Conservation (phyloP, 805 yeast genomes). For the Cyberlindnera euphorbiiphila region DNA sequence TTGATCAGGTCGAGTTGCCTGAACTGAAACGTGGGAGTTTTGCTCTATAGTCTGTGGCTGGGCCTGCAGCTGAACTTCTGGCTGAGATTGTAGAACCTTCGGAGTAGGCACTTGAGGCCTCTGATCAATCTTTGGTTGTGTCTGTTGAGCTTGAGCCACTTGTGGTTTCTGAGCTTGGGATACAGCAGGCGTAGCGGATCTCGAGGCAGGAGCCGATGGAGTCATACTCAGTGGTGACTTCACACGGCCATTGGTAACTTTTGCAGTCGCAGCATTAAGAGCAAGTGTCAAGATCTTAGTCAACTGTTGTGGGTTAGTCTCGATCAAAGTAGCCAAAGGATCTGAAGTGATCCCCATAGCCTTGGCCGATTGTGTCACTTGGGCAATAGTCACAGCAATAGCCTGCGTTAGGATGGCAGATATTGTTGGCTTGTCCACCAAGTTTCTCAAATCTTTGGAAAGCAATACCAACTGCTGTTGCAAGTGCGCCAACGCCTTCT, state of each 20-base stretch:
- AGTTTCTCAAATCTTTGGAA: constrained; percentile 65
- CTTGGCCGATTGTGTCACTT: constrained; percentile 83
- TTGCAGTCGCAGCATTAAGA: constrained; percentile 68
- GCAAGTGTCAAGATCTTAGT: constrained; percentile 78
- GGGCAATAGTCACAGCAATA: constrained; percentile 88
- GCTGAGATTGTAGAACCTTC: neutral
- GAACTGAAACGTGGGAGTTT: no score
- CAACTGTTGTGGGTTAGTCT: constrained; percentile 75
- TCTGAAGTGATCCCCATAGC: constrained; percentile 77
- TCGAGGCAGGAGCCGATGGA: constrained; percentile 19
- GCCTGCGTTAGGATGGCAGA: constrained; percentile 87
- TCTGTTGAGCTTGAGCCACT: constrained; percentile 5
- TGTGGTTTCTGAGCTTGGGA: constrained; percentile 1
- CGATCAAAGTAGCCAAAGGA: constrained; percentile 73
- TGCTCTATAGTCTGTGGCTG: neutral
- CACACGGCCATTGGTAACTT: constrained; percentile 52
- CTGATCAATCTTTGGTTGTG: no score
- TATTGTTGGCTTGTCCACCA: constrained; percentile 75
- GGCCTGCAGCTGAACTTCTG: neutral
- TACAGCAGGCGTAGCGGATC: constrained; percentile 17
- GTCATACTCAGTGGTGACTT: constrained; percentile 36
- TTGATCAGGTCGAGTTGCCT: no score
- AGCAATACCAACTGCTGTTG: constrained; percentile 83
- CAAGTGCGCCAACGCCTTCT: constrained; percentile 70
- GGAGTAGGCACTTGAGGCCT: neutral